phyloP scores from a whole-genome alignment of 2,329 filamentous ascomycete genomes.

The Penicillium sp. region DNA sequence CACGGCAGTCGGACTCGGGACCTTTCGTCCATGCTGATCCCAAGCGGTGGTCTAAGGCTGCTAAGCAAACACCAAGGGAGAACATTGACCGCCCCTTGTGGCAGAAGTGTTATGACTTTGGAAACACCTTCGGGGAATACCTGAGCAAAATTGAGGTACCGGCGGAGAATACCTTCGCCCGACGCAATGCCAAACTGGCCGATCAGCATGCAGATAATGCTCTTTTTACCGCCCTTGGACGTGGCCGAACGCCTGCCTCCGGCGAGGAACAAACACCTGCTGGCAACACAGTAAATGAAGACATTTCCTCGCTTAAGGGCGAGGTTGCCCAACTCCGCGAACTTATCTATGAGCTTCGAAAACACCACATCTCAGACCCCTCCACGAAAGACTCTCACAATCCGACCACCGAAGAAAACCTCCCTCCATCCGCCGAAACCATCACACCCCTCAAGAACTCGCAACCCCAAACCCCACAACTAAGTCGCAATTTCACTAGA shows the following conservation, averaged over 20 bases:
- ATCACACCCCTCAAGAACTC: neutral
- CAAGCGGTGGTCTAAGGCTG: constrained; percentile 31
- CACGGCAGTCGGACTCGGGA: constrained; percentile 29
- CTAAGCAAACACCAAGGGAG: constrained; percentile 16
- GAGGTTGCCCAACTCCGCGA: constrained; percentile 32
- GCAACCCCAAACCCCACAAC: neutral
- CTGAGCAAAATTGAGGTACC: constrained; percentile 24
- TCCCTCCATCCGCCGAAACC: constrained; percentile 1
- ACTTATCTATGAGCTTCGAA: constrained; percentile 29
- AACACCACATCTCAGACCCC: constrained; percentile 15
- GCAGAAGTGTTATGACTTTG: constrained; percentile 37
- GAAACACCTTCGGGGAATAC: constrained; percentile 27
- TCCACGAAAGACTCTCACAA: constrained; percentile 9
- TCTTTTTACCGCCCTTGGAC: constrained; percentile 22
- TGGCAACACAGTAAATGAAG: constrained; percentile 17
- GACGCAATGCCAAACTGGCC: constrained; percentile 21
- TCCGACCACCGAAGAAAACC: constrained; percentile 2
- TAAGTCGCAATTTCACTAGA: constrained; percentile 16
- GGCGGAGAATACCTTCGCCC: constrained; percentile 13
- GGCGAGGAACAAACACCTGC: neutral
- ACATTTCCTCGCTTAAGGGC: constrained; percentile 27
- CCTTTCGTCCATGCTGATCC: constrained; percentile 23
- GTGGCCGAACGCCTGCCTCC: constrained; percentile 3
- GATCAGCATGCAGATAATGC: constrained; percentile 27
- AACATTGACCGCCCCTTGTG: constrained; percentile 23